Conservation (phyloP, 768 basidiomycete species). For the Lepiota brunneoincarnata region DNA sequence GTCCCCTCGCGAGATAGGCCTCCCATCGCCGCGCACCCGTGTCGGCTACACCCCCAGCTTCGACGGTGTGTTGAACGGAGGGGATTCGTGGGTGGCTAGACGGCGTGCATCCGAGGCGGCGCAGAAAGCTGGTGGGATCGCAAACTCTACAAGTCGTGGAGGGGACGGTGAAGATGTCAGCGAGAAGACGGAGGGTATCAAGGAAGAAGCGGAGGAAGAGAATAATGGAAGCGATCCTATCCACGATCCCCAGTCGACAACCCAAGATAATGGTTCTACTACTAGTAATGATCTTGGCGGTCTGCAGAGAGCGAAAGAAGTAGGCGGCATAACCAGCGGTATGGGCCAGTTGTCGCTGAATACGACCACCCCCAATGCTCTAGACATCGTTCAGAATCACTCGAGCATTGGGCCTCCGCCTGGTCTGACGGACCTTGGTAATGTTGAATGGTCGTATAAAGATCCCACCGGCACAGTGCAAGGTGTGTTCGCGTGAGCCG, state of each 20-base stretch:
- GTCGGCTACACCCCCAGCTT: conserved; percentile 58
- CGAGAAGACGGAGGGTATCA: conserved; percentile 45
- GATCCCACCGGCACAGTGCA: conserved; percentile 92
- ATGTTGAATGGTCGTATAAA: conserved; percentile 86
- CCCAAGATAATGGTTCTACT: neutral
- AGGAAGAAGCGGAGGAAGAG: conserved; percentile 57
- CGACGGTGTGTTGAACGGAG: conserved; percentile 67
- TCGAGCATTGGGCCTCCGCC: conserved; percentile 35
- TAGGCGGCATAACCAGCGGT: conserved; percentile 2
- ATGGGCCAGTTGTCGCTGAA: conserved; percentile 8
- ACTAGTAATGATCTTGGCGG: neutral
- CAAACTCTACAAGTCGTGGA: conserved; percentile 33
- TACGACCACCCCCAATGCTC: conserved; percentile 3
- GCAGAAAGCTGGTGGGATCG: conserved; percentile 32
- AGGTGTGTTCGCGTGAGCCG: conserved; percentile 43
- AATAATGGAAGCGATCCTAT: conserved; percentile 15
- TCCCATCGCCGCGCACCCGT: conserved; percentile 68
- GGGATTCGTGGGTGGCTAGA: conserved; percentile 68
- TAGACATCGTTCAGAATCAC: conserved; percentile 4
- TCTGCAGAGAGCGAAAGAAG: neutral
- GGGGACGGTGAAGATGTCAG: conserved; percentile 38
- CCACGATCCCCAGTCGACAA: conserved; percentile 8
- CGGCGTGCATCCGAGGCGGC: conserved; percentile 60
- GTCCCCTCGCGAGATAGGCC: conserved; percentile 56
- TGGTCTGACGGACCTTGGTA: conserved; percentile 50